Evolutionary conservation across 2,329 filamentous ascomycete species (phyloP), one percentile per base, ranked within the genome.

Genomic region (Thielaviopsis punctulata): DNA sequence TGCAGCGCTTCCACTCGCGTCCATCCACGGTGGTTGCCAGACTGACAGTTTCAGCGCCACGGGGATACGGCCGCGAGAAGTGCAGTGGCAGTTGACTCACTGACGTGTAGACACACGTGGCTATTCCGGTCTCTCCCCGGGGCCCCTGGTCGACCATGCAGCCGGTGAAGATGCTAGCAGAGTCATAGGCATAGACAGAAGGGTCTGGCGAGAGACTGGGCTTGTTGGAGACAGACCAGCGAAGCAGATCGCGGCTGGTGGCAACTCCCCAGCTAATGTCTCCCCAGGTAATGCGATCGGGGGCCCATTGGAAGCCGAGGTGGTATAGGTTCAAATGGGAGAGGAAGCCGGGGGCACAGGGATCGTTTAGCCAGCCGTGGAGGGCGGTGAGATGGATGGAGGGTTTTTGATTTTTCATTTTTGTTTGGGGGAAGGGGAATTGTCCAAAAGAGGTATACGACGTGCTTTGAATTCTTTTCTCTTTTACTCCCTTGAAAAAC

Each of bases 341-440:
- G 52, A 71, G 68, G 3, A 66, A 68, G 57, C 69, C 70, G 55
- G 70, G 68, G 64, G 68, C 68, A 53, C 67, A 69, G 10, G 67
- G 68, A 52, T 70, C 68, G 33, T 66, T 68, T 43, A 69, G 66
- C 46, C 68, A 62, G 6, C 67, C 66, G 39, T 59, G 62, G 0
- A 63, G 36, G 36, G 36, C 13, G 30, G n/a, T 12, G 2, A 36
- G 30, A n/a, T 36, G 30, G 10, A 36, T 15, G 10, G 10, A 3
- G 12, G 30, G 30, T 36, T 36, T 2, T 33, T 10, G 3, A 33
- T 33, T 33, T 33, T 10, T 27, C 25, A 27, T 33, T 33, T 33
- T 33, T 33, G n/a, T n/a, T n/a, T n/a, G n/a, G n/a, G n/a, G n/a
- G n/a, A n/a, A n/a, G n/a, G 25, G 25, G 10, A 27, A 6, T 27